Evolutionary conservation across 768 basidiomycete species (phyloP), one percentile per base, ranked within the genome.

Genomic region (Pleurotus tuoliensis): DNA sequence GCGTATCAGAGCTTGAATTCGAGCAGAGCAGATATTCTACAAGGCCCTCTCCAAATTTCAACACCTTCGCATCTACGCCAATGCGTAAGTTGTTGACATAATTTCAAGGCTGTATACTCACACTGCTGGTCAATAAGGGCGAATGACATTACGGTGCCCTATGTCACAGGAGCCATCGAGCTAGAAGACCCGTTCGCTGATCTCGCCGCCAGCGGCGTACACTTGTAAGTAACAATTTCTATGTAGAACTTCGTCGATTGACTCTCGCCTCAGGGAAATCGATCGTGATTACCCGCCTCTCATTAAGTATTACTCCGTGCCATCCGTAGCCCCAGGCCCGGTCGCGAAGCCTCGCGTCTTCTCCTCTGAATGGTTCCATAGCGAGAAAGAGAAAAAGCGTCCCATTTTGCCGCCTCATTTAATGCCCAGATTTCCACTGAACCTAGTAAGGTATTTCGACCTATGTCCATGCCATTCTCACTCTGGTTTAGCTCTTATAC

Each of bases 101-200:
- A 58, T 18, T 59, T 48, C 5, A 40, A 39, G 20, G 41, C 22
- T 15, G 15, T 18, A 37, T 15, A 1, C 39, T 13, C 48, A 50
- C 20, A 34, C n/a, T 30, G 25, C 41, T 45, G 22, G 12, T 22
- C 4, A 1, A 20, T 20, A 38, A 87, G 86, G 3, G 67, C 89
- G 13, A 84, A 86, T 61, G 92, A 94, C 62, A 56, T 73, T 2
- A 92, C 92, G 0, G 92, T 95, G 2, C 90, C 92, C 0, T 94
- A 88, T 64, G 73, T 87, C n/a, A 92, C 90, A 1, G 82, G 88
- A 4, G 83, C 84, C 5, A 86, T 93, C 27, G 87, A 90, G 58
- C 67, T 73, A 0, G 70, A 79, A 58, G 88, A 94, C 66, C 77
- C 82, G 0, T 92, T 92, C 66, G 71, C 73, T 13, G 76, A 81